These are phyloP conservation scores for Vitis amurensis DNA, from an alignment of 164 flowering plant genomes.

Conservation along the genomic window DNA sequence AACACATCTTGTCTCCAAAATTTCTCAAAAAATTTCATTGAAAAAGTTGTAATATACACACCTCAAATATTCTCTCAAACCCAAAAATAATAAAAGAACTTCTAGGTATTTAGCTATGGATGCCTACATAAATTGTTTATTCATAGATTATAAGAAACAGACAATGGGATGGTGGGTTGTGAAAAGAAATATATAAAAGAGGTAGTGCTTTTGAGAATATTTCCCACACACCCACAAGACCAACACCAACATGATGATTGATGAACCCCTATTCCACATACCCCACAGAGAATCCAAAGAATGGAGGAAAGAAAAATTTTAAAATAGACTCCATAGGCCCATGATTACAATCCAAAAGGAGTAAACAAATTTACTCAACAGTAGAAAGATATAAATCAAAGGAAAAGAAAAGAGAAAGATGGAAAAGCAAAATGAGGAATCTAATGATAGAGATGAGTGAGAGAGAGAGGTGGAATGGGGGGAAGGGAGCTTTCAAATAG, in stretches of 20 bases:
- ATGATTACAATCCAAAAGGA: background rate
- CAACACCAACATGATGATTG: too few species aligned
- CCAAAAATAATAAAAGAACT: too few species aligned
- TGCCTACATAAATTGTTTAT: too few species aligned
- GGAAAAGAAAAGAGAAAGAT: background rate
- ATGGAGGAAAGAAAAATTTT: background rate
- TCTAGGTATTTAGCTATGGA: too few species aligned
- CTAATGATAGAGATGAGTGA: background rate
- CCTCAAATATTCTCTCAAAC: too few species aligned
- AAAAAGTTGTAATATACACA: too few species aligned
- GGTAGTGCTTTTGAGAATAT: background rate
- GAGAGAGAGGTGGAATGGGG: background rate
- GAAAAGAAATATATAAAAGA: background rate
- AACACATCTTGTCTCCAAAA: too few species aligned
- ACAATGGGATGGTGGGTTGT: too few species aligned
- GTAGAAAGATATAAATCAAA: background rate
- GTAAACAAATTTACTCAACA: background rate
- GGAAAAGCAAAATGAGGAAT: too few species aligned
- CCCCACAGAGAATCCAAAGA: constrained; percentile 11
- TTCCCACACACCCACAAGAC: background rate
- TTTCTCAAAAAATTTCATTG: too few species aligned
- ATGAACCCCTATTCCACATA: background rate
- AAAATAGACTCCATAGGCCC: background rate
- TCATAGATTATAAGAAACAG: too few species aligned
- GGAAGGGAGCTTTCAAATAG: background rate